Percentiles rank a stretch among this genome's conserved stretches.
Conservation (phyloP, 2,329 filamentous ascomycete genomes). For the Paecilomyces variotii region DNA sequence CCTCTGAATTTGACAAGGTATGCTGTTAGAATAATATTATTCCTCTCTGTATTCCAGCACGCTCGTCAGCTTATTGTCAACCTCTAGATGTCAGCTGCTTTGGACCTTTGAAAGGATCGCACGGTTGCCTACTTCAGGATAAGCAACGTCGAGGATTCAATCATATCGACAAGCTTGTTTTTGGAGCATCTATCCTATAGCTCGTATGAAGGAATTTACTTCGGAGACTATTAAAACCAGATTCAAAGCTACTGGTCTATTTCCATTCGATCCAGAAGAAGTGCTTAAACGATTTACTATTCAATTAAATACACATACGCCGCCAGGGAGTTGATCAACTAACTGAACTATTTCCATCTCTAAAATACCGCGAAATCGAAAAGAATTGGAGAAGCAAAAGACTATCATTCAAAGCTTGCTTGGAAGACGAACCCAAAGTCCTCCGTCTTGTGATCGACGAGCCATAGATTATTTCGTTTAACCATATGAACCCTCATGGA, state of each 20-base stretch:
- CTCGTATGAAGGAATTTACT: not conserved
- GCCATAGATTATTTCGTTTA: constrained; percentile 8
- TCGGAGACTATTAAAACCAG: constrained; percentile 10
- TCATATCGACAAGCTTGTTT: not conserved
- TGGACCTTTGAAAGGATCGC: constrained; percentile 24
- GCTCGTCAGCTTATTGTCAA: constrained; percentile 32
- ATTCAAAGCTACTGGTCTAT: constrained; percentile 24
- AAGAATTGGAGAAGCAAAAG: constrained; percentile 6
- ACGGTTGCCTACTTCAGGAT: constrained; percentile 17
- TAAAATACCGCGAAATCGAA: constrained; percentile 7
- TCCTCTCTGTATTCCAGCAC: constrained; percentile 25
- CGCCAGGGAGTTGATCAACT: not conserved
- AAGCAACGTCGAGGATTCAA: not conserved
- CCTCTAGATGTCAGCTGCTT: constrained; percentile 34
- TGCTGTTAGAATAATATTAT: constrained; percentile 32
- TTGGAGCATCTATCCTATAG: not conserved
- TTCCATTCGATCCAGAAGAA: constrained; percentile 21
- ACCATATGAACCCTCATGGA: constrained; percentile 9
- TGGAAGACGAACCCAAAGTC: not conserved
- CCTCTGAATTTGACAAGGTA: constrained; percentile 25
- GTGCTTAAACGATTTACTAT: constrained; percentile 12
- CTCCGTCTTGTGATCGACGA: not conserved
- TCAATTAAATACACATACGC: constrained; percentile 2
- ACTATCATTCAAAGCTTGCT: constrained; percentile 2
- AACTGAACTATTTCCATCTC: constrained; percentile 1